These are phyloP conservation scores for Cinnamomum chago DNA, from an alignment of 164 flowering plant genomes.

Conservation along the genomic window DNA sequence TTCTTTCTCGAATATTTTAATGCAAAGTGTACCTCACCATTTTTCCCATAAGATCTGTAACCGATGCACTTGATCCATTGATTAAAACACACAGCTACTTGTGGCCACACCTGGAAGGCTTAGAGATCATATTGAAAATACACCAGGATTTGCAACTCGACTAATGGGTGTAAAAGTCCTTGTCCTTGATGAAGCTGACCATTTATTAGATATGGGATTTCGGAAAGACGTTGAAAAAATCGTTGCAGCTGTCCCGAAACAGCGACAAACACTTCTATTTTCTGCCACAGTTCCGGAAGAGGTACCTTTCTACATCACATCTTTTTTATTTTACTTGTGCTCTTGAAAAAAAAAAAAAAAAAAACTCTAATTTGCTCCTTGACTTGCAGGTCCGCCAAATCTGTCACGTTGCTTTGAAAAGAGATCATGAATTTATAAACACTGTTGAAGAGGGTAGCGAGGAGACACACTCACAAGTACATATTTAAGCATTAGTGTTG, in stretches of 20 bases:
- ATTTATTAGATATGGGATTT: slow-evolving; percentile 93
- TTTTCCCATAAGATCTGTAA: background rate
- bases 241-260: slow-evolving; percentile 88
- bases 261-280: slow-evolving; percentile 90
- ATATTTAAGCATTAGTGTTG: background rate
- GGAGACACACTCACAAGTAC: slow-evolving; percentile 91
- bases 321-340: background rate
- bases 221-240: slow-evolving; percentile 87
- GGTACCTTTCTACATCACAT: slow-evolving; percentile 31
- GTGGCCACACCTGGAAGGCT: slow-evolving; percentile 99
- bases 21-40: background rate
- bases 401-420: slow-evolving; percentile 81
- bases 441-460: slow-evolving; percentile 88
- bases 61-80: background rate
- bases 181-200: slow-evolving; percentile 99
- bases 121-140: slow-evolving; percentile 88
- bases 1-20: background rate
- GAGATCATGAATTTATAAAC: slow-evolving; percentile 87
- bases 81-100: slow-evolving; percentile 58
- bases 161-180: slow-evolving; percentile 92
- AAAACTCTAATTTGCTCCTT: slow-evolving; percentile 10
- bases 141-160: slow-evolving; percentile 87
- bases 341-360: background rate
- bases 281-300: slow-evolving; percentile 97
- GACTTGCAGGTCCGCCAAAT: slow-evolving; percentile 86